Base-by-base conservation (phyloP, 768 basidiomycete species). In the Lactarius pseudohatsudake region DNA sequence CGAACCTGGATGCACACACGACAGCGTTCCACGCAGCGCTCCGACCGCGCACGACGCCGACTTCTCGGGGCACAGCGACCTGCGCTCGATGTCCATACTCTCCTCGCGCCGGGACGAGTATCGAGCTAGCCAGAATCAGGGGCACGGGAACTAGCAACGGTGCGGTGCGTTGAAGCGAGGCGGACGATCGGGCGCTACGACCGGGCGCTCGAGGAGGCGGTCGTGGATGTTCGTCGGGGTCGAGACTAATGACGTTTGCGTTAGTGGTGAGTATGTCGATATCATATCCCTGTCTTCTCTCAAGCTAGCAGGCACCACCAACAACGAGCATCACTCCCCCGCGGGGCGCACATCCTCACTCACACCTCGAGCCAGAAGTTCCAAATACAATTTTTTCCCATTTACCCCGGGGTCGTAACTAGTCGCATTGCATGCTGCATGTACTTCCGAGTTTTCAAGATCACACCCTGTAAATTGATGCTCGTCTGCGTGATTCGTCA, bases 31-130 rank as follows among this genome's bases (percentile, higher is more conserved):
- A 26, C 26, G 26, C 26, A 26, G 26, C 26, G 26, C 26, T 26
- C 26, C 26, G 26, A 0, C 75, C 88, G 2, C 85, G 88, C 26
- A 93, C 95, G 0, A 94, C 94, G 0, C 75, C 61, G 80, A 98
- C 47, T 87, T 97, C 73, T 92, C 90, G 0, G 95, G 96, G 1
- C 94, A 26, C 73, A 87, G 88, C 0, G 92, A 97, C 75, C 95
- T 95, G 0, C 85, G 92, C 0, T 79, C 76, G 7, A 94, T 96
- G 92, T 80, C 89, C 3, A 75, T 81, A 30, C 78, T 98, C 34
- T 30, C 61, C 3, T 22, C 57, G 0, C 50, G 57, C 3, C 61
- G 26, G 26, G 26, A 26, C 26, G 38, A 66, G 61, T 61, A 61
- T 22, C 60, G 41, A 34, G 60, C 60, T 32, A 88, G 87, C 70